A percentile compares a stretch with the other conserved stretches of the same genome.
Conservation (phyloP, 1,284 basidiomycete species). For the Schizophyllum amplum region DNA sequence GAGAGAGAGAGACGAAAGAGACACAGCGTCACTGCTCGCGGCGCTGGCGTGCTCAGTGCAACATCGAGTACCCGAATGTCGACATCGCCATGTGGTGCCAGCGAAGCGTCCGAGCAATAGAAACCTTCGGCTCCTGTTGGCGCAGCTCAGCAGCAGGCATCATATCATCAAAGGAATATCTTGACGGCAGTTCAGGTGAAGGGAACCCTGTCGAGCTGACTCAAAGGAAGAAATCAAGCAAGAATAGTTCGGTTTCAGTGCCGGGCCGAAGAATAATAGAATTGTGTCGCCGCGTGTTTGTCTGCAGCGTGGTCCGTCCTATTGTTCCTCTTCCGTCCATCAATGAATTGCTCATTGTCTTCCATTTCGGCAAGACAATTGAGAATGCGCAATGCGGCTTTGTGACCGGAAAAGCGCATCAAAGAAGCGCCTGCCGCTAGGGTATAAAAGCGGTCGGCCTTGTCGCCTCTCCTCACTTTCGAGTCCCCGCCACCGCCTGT, state of each 20-base stretch:
- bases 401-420: background rate
- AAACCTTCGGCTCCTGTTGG: background rate
- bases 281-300: background rate
- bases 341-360: background rate
- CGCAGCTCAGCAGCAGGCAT: background rate
- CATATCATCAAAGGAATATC: background rate
- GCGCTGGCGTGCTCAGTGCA: background rate
- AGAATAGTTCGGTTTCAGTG: too few relatives aligned
- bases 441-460: background rate
- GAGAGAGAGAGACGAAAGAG: background rate
- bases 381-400: background rate
- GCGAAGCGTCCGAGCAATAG: background rate
- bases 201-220: too few relatives aligned
- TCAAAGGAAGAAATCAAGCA: too few relatives aligned
- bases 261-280: background rate
- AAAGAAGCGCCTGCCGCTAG: background rate
- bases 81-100: background rate
- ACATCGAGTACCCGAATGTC: background rate
- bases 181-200: background rate
- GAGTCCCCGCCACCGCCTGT: background rate
- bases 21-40: background rate
- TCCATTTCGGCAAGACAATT: background rate
- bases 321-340: background rate
- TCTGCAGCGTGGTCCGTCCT: background rate
- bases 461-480: background rate